phyloP scores from a whole-genome alignment of 352 stramenopile genomes.

The Pythium apleroticum region DNA sequence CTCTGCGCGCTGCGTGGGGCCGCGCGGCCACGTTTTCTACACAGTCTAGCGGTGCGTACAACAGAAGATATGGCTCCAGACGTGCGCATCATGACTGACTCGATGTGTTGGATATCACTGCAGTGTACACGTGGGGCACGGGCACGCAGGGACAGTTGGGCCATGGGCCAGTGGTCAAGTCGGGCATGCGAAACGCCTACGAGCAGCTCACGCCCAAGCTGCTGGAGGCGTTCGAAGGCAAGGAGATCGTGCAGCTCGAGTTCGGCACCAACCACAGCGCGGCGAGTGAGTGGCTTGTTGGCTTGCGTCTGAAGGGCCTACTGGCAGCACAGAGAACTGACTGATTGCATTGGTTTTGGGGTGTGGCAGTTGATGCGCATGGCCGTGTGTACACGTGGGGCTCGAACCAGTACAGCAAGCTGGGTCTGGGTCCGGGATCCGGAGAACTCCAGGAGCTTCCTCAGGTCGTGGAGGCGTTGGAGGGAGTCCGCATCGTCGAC shows the following conservation, averaged over 20 bases:
- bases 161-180: conserved; percentile 76
- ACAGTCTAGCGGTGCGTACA: conserved; percentile 59
- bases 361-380: conserved; percentile 55
- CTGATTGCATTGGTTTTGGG: neutral
- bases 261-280: conserved; percentile 80
- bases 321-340: neutral
- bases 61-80: neutral
- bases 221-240: conserved; percentile 67
- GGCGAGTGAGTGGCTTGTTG: conserved; percentile 49
- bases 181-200: conserved; percentile 84
- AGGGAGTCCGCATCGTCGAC: conserved; percentile 76
- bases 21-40: conserved; percentile 42
- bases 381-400: conserved; percentile 82
- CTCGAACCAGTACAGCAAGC: conserved; percentile 90
- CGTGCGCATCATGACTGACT: too few species aligned
- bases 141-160: conserved; percentile 85
- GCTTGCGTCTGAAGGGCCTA: neutral
- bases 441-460: conserved; percentile 57
- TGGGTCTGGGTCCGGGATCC: conserved; percentile 49
- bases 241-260: conserved; percentile 63
- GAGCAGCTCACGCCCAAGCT: conserved; percentile 77
- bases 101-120: conserved; percentile 1
- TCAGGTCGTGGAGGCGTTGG: conserved; percentile 61
- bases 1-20: conserved; percentile 23
- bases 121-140: conserved; percentile 85